Conservation (phyloP, 2,329 filamentous ascomycete species). For the Fusarium succisae region DNA sequence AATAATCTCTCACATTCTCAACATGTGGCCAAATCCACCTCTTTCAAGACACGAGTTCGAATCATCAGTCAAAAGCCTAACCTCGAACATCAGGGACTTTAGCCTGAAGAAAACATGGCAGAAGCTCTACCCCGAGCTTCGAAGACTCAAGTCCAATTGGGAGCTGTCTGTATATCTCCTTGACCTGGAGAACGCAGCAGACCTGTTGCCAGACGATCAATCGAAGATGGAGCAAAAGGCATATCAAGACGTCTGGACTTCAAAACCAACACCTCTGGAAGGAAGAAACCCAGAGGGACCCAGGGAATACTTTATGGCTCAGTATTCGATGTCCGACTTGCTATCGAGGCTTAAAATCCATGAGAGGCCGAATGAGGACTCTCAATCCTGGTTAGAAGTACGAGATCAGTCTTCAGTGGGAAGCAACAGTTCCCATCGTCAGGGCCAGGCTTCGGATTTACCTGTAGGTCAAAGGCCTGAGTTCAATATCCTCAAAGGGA, state of each 20-base stretch:
- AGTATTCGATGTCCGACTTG: not conserved
- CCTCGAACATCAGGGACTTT: accelerated
- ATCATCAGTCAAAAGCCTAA: accelerated
- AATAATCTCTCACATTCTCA: not conserved
- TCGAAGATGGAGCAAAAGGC: not conserved
- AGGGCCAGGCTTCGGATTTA: not conserved
- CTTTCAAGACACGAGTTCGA: not conserved
- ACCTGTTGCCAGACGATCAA: not conserved
- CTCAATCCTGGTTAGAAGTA: not conserved
- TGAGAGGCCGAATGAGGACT: too few relatives aligned
- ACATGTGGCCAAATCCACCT: not conserved
- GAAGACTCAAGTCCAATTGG: not conserved
- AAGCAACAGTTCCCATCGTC: not conserved
- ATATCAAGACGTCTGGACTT: not conserved
- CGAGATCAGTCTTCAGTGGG: too few relatives aligned
- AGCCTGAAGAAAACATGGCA: not conserved
- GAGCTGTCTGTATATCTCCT: constrained; percentile 5
- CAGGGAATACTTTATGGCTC: accelerated
- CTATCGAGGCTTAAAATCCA: not conserved
- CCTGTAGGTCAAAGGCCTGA: not conserved
- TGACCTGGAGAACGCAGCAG: not conserved
- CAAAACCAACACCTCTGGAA: not conserved
- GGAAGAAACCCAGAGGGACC: accelerated
- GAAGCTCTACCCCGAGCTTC: not conserved
- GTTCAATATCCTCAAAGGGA: not conserved